Percentiles rank a stretch among this genome's conserved stretches.
Evolutionary conservation across 108 stramenopile species (phyloP).

Genomic region (Bacterosira constricta): DNA sequence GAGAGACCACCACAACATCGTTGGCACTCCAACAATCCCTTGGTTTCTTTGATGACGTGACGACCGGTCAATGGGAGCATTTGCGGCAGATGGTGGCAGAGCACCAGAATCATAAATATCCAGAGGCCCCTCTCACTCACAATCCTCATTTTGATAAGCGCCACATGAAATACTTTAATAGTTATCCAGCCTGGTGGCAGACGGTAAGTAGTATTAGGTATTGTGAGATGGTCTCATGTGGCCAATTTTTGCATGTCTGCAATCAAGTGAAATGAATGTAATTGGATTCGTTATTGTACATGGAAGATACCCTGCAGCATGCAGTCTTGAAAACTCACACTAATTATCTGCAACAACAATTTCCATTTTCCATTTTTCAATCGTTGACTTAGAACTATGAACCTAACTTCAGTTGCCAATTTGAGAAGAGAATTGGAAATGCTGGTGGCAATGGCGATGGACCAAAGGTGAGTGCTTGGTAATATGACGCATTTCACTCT

Average conservation of each 20-base stretch:
- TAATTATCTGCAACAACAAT: neutral
- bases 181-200: neutral
- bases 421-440: slow-evolving; percentile 41
- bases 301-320: neutral
- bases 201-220: no score
- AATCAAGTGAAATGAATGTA: no score
- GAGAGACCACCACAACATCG: neutral
- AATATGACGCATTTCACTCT: neutral
- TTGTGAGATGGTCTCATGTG: no score
- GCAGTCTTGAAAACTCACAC: neutral
- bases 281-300: neutral
- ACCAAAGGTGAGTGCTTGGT: slow-evolving; percentile 25
- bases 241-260: no score
- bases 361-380: neutral
- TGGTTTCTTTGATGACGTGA: slow-evolving; percentile 48
- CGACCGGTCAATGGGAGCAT: slow-evolving; percentile 4
- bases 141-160: neutral
- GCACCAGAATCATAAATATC: neutral
- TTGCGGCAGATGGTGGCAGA: neutral
- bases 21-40: slow-evolving; percentile 17
- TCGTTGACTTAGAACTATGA: slow-evolving; percentile 35
- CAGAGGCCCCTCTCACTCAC: neutral
- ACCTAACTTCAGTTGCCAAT: slow-evolving; percentile 52
- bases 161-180: neutral
- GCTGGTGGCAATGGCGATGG: slow-evolving; percentile 47